These are phyloP conservation scores for Glonium stellatum DNA, from an alignment of 495 filamentous ascomycete species.

Conservation along the genomic window DNA sequence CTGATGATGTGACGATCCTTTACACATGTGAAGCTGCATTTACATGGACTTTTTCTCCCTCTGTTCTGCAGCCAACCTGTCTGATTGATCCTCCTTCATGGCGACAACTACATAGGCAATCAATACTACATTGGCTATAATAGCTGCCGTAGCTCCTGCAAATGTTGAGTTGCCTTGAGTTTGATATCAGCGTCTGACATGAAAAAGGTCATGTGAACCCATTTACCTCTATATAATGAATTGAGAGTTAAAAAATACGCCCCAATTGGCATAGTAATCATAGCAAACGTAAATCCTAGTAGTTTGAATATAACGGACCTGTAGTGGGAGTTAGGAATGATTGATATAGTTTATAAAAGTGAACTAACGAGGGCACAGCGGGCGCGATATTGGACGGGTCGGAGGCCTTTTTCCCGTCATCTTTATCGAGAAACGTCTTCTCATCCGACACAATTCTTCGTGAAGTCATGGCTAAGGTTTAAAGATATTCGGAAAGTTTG, in stretches of 20 bases:
- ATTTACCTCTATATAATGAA: slow-evolving; percentile 26
- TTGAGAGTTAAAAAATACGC: slow-evolving; percentile 79
- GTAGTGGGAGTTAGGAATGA: not conserved
- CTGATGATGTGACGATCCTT: too few species aligned
- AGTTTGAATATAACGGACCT: slow-evolving; percentile 88
- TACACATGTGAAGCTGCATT: too few species aligned
- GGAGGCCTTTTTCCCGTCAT: slow-evolving; percentile 17
- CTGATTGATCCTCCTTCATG: slow-evolving; percentile 75
- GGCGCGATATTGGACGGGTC: slow-evolving; percentile 35
- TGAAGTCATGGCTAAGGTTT: slow-evolving; percentile 13
- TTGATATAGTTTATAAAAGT: not conserved
- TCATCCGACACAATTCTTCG: slow-evolving; percentile 26
- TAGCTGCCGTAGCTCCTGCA: slow-evolving; percentile 74
- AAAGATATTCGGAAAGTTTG: not conserved
- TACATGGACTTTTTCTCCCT: slow-evolving; percentile 55
- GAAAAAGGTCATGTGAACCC: not conserved
- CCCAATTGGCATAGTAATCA: slow-evolving; percentile 77
- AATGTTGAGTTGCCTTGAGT: slow-evolving; percentile 68
- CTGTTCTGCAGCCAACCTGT: slow-evolving; percentile 53
- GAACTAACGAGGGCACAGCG: slow-evolving; percentile 37
- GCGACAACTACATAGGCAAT: slow-evolving; percentile 88
- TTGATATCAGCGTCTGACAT: not conserved
- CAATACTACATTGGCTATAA: slow-evolving; percentile 86
- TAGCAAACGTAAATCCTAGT: slow-evolving; percentile 80
- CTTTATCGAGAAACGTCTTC: slow-evolving; percentile 29